Conservation (phyloP, 116 monocot species). For the Trichopus zeylanicus region DNA sequence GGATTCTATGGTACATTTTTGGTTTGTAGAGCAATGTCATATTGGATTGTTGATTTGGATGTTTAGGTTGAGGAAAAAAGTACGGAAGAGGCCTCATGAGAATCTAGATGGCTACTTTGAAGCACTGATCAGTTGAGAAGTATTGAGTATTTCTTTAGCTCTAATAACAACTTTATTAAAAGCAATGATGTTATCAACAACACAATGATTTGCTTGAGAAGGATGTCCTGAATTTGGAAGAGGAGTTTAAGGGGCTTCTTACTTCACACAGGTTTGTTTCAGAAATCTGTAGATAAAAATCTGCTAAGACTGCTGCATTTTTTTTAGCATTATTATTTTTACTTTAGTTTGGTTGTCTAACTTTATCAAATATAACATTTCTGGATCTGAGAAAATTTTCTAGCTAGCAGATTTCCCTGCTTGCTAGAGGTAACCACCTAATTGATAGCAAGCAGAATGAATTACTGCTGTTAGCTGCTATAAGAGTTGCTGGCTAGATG, state of each 20-base stretch:
- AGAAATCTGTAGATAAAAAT: no score
- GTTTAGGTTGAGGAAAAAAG: slow-evolving; percentile 46
- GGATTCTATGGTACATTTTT: background rate
- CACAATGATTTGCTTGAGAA: slow-evolving; percentile 53
- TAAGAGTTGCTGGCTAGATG: no score
- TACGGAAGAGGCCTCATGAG: slow-evolving; percentile 73
- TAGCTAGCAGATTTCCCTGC: no score
- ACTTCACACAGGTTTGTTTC: slow-evolving; percentile 48
- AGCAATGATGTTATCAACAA: slow-evolving; percentile 54
- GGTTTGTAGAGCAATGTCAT: background rate
- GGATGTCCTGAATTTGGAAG: slow-evolving; percentile 63
- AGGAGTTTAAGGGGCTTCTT: slow-evolving; percentile 69
- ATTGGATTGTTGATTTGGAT: background rate
- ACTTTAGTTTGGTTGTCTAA: no score
- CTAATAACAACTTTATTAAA: slow-evolving; percentile 52
- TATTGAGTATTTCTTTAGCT: slow-evolving; percentile 44
- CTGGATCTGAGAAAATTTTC: no score
- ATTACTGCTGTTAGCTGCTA: no score
- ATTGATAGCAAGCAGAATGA: no score
- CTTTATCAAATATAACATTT: no score
- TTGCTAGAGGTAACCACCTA: no score
- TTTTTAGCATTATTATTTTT: no score
- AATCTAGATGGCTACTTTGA: slow-evolving; percentile 67
- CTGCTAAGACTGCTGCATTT: no score
- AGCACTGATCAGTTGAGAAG: slow-evolving; percentile 66